These are phyloP conservation scores for Leccinum arenicola DNA, from an alignment of 768 basidiomycete species.

Conservation along the genomic window DNA sequence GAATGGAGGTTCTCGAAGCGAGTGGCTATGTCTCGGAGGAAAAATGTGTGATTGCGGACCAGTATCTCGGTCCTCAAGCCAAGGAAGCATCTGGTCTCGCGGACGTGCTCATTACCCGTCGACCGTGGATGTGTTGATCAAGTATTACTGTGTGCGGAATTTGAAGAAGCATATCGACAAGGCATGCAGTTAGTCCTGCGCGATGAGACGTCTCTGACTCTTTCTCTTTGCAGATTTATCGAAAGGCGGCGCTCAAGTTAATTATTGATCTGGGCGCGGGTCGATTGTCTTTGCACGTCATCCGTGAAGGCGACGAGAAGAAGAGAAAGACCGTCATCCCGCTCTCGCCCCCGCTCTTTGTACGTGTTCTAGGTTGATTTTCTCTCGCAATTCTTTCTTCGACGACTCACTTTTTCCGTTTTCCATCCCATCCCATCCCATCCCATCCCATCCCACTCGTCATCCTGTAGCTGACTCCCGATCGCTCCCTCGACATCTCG, in stretches of 20 bases:
- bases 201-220: not conserved
- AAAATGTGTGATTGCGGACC: constrained; percentile 82
- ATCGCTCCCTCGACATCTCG: constrained; percentile 54
- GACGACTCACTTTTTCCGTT: not conserved
- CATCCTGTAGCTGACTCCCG: constrained; percentile 39
- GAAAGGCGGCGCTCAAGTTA: constrained; percentile 91
- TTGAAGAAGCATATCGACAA: constrained; percentile 99
- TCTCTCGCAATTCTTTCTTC: not conserved
- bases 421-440: not conserved
- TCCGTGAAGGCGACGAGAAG: not conserved
- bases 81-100: constrained; percentile 88
- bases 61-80: constrained; percentile 90
- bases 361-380: constrained; percentile 28
- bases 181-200: constrained; percentile 39
- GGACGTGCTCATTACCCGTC: constrained; percentile 73
- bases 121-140: constrained; percentile 85
- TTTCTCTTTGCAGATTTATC: constrained; percentile 67
- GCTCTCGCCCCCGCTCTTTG: constrained; percentile 32
- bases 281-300: constrained; percentile 15
- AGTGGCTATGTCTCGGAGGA: constrained; percentile 94
- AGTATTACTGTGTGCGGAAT: constrained; percentile 96
- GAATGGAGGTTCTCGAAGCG: constrained; percentile 96
- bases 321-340: constrained; percentile 13
- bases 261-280: constrained; percentile 81
- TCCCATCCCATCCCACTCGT: not conserved